Evolutionary conservation across 257 asterid genomes (phyloP), one percentile per base, ranked within the genome.

Genomic region (Coffea canephora): DNA sequence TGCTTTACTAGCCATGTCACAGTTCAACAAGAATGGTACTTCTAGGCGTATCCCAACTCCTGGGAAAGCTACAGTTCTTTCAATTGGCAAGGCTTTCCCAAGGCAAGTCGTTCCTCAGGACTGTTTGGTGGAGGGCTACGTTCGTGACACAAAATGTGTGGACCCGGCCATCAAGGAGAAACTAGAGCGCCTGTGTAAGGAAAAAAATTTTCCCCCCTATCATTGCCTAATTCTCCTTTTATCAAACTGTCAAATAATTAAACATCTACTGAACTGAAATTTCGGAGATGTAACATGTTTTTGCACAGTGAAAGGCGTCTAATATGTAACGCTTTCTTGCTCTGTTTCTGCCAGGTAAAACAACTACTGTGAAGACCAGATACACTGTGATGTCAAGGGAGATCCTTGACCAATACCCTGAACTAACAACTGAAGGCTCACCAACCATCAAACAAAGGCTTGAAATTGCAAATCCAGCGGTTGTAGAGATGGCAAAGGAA

Each of bases 381-480:
- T 95, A 93, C 87, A 93, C 96, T 0, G 97, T 95, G 21, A 86
- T 95, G 97, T 91, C 96, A 0, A 92, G 85, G 79, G 98, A 93
- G 39, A 84, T 95, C 8, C 81, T 95, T 3, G 95, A 91, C 11
- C 86, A 86, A 41, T 93, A 93, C 81, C 99, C 98, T 0, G 99
- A 95, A 75, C 86, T 95, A 0, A 94, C 95, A 14, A 91, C 89
- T 1, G 99, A 95, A 79, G 98, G 99, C 71, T 66, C 94, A 9
- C 94, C 99, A 34, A 91, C 98, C 13, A 91, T 95, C 84, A 89
- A 84, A 55, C 99, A 95, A 76, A 74, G 97, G 70, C 97, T 95
- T 8, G 94, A 91, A 36, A 87, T 95, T 1, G 93, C 98, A 9
- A 94, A 95, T 69, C 91, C 96, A 2, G 98, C 98, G 0, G 97